Evolutionary conservation across 139 green algal genomes (phyloP).

Genomic region (Closterium sp.): DNA sequence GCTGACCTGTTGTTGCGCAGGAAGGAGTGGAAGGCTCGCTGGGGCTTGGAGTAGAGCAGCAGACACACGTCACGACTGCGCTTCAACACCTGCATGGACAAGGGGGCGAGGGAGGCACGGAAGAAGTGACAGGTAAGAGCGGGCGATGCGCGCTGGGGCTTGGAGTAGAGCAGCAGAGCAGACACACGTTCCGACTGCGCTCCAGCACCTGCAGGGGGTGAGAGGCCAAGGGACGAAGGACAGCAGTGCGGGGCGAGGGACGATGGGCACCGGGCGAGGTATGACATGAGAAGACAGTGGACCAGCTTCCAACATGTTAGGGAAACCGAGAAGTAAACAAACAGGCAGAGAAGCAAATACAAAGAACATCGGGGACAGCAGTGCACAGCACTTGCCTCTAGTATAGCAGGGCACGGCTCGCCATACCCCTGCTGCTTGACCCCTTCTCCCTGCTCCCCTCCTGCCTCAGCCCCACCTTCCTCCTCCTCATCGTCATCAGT

Average conservation of each 20-base stretch:
- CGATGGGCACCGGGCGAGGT: no score
- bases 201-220: slow-evolving; percentile 65
- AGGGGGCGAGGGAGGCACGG: no score
- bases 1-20: not conserved
- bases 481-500: not conserved
- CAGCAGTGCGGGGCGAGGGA: not conserved
- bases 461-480: no score
- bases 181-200: slow-evolving; percentile 71
- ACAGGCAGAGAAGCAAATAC: no score
- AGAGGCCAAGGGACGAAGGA: no score
- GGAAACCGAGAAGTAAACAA: no score
- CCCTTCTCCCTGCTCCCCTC: not conserved
- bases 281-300: no score
- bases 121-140: no score
- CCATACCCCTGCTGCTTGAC: not conserved
- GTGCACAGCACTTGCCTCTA: not conserved
- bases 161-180: slow-evolving; percentile 76
- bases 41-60: slow-evolving; percentile 71
- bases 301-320: no score
- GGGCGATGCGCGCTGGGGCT: no score
- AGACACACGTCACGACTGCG: slow-evolving; percentile 72
- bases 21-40: not conserved
- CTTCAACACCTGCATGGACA: slow-evolving; percentile 77
- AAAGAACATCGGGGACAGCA: no score
- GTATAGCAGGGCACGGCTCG: not conserved